Evolutionary conservation across 2,329 filamentous ascomycete genomes (phyloP).

Genomic region (Beauveria sp.): DNA sequence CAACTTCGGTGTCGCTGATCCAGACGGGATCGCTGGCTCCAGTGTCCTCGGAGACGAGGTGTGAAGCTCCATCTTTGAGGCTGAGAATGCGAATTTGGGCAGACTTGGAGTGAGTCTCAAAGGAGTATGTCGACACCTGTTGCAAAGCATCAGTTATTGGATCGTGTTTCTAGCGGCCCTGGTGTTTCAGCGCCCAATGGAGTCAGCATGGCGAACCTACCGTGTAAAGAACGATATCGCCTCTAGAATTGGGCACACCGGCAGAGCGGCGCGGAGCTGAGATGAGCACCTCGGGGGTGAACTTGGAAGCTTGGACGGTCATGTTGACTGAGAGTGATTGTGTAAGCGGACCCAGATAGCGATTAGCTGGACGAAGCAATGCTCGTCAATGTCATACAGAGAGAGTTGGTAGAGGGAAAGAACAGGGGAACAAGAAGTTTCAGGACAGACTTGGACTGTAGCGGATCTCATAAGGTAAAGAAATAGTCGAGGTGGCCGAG

Average conservation of each 20-base stretch:
- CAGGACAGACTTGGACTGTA: neutral
- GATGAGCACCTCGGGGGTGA: slow-evolving; percentile 71
- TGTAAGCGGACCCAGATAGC: slow-evolving; percentile 14
- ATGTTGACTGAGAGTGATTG: slow-evolving; percentile 34
- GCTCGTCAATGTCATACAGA: neutral
- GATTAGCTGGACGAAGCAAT: neutral
- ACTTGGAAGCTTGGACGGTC: slow-evolving; percentile 63
- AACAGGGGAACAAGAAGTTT: neutral
- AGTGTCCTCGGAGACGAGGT: slow-evolving; percentile 55
- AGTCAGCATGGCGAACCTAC: slow-evolving; percentile 27
- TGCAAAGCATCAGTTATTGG: no score
- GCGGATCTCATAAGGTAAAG: slow-evolving; percentile 10
- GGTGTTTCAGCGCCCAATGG: neutral
- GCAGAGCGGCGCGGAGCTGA: slow-evolving; percentile 66
- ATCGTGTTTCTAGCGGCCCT: neutral
- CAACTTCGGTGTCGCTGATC: slow-evolving; percentile 60
- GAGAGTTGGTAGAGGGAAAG: neutral
- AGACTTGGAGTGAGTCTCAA: slow-evolving; percentile 62
- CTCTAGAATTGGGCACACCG: slow-evolving; percentile 61
- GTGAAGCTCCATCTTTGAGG: slow-evolving; percentile 57
- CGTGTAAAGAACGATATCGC: slow-evolving; percentile 58
- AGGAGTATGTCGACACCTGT: slow-evolving; percentile 68
- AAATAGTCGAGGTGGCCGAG: neutral
- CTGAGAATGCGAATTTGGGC: slow-evolving; percentile 66
- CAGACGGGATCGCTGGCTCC: slow-evolving; percentile 66